Conservation (phyloP, 2,329 filamentous ascomycete species). For the Talaromyces amestolkiae region DNA sequence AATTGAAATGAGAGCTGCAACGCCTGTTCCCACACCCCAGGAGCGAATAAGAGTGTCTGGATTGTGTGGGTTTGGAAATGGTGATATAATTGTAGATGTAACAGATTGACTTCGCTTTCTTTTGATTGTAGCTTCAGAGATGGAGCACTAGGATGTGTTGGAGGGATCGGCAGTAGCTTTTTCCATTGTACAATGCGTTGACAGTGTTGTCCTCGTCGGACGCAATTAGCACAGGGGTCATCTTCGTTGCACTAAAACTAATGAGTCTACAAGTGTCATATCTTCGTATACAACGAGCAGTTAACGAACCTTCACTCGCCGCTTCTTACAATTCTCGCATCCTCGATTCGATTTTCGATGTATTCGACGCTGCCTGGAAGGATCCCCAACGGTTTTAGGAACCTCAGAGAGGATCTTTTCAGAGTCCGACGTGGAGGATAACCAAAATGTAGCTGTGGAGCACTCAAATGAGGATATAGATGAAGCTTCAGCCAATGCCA, state of each 20-base stretch:
- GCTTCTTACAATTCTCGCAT: constrained; percentile 14
- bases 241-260: constrained; percentile 6
- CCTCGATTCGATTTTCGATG: constrained; percentile 15
- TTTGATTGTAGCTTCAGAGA: not conserved
- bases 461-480: constrained; percentile 2
- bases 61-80: constrained; percentile 13
- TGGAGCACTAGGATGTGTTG: not conserved
- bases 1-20: constrained; percentile 13
- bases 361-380: constrained; percentile 11
- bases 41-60: constrained; percentile 11
- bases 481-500: not conserved
- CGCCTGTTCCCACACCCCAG: constrained; percentile 10
- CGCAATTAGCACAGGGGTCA: constrained; percentile 14
- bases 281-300: not conserved
- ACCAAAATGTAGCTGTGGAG: constrained; percentile 9
- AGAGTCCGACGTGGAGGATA: not conserved
- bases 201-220: constrained; percentile 12
- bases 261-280: not conserved
- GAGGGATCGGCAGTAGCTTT: not conserved
- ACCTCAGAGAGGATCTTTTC: constrained; percentile 2
- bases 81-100: constrained; percentile 7
- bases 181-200: not conserved
- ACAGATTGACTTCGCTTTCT: not conserved
- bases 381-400: constrained; percentile 10
- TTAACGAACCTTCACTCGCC: constrained; percentile 12